Percentiles rank a stretch among this genome's conserved stretches.
Conservation (phyloP, 345 rosid species). For the Eucalyptus viminalis region DNA sequence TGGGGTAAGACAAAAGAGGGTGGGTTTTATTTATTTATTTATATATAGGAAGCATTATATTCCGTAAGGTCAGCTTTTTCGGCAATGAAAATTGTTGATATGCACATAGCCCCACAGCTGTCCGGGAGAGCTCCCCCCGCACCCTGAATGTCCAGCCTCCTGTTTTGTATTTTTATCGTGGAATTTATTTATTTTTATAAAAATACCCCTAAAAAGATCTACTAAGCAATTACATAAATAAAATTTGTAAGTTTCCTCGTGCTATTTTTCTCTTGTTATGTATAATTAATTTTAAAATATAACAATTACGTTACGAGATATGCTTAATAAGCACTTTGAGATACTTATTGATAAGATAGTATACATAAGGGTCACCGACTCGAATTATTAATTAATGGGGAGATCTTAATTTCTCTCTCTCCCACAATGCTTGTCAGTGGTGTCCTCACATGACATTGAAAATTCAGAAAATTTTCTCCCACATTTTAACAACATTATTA, state of each 20-base stretch:
- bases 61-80: not conserved
- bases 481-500: not conserved
- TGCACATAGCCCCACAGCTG: not conserved
- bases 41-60: not conserved
- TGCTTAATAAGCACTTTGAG: fast-evolving
- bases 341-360: no score
- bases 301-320: not conserved
- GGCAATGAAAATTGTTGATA: not conserved
- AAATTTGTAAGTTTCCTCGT: not conserved
- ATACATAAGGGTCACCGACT: not conserved
- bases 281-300: not conserved
- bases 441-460: not conserved
- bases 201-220: not conserved
- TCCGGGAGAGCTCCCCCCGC: not conserved
- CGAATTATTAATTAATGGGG: not conserved
- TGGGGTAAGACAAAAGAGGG: not conserved
- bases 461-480: not conserved
- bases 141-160: not conserved
- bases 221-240: not conserved
- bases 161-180: not conserved
- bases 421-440: not conserved
- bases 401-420: not conserved
- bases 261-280: not conserved
- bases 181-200: not conserved
- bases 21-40: not conserved